Evolutionary conservation across 169 alveolate genomes (phyloP).

Genomic region (Sarcocystis neurona): DNA sequence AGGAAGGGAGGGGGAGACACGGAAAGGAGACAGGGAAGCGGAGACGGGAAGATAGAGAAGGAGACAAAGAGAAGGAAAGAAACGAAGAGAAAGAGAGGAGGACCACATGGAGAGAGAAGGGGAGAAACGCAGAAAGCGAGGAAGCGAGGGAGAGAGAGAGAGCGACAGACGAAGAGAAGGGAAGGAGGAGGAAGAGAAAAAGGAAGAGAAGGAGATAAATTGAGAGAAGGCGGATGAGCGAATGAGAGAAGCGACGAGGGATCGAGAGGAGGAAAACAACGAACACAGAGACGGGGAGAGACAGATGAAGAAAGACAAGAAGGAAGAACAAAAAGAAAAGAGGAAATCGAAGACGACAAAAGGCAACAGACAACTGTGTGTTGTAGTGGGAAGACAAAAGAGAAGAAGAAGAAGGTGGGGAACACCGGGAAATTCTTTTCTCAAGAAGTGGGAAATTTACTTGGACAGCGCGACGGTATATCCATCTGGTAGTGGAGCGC

Average conservation of each 20-base stretch:
- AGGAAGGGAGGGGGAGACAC: neutral
- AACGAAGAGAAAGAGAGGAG: neutral
- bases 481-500: slow-evolving; percentile 12
- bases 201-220: neutral
- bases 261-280: neutral
- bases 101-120: neutral
- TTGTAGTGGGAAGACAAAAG: neutral
- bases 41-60: neutral
- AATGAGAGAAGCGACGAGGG: neutral
- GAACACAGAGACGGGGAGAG: neutral
- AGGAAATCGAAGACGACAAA: neutral
- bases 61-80: neutral
- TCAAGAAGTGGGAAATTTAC: neutral
- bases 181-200: neutral
- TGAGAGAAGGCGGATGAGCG: neutral
- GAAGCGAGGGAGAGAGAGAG: too few species aligned
- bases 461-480: slow-evolving; percentile 3
- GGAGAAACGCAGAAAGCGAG: too few species aligned
- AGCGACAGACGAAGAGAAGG: neutral
- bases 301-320: neutral
- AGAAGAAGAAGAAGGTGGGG: neutral
- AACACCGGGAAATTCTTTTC: too few species aligned
- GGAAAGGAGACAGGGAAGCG: neutral
- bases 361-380: neutral
- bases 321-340: neutral